Percentiles rank a stretch among this genome's conserved stretches.
These are phyloP conservation scores for Scheffersomyces lignicola DNA, from an alignment of 1,139 yeast genomes.

Conservation along the genomic window DNA sequence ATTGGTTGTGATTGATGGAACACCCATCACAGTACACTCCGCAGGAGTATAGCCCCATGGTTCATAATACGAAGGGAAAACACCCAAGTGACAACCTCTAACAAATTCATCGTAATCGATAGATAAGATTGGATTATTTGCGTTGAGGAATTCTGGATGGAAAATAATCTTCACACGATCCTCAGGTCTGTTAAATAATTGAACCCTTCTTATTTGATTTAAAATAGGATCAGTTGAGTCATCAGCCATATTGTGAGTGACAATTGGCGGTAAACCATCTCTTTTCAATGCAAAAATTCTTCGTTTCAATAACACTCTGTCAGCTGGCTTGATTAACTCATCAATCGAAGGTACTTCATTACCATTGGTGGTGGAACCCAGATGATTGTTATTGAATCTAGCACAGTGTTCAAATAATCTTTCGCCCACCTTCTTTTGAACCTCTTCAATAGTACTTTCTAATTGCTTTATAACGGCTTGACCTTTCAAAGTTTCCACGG, in stretches of 20 bases:
- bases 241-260: constrained; percentile 96
- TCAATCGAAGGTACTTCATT: constrained; percentile 62
- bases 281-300: constrained; percentile 92
- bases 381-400: constrained; percentile 64
- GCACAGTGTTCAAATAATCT: constrained; percentile 91
- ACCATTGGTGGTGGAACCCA: constrained; percentile 52
- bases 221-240: constrained; percentile 89
- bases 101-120: constrained; percentile 97
- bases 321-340: constrained; percentile 84
- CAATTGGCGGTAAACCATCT: constrained; percentile 88
- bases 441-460: constrained; percentile 86
- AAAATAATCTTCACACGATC: constrained; percentile 94
- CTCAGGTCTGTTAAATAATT: constrained; percentile 82
- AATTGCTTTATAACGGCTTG: constrained; percentile 94
- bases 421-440: constrained; percentile 84
- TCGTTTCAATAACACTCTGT: constrained; percentile 85
- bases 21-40: constrained; percentile 99
- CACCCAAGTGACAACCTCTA: constrained; percentile 97
- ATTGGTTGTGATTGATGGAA: constrained; percentile 96
- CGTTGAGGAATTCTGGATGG: constrained; percentile 96
- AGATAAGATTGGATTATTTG: constrained; percentile 91
- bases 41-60: constrained; percentile 99
- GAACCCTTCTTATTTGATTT: constrained; percentile 89
- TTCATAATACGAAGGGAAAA: constrained; percentile 96
- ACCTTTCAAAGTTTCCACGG: constrained; percentile 93